Base-by-base conservation (phyloP, 768 basidiomycete genomes). In the Amanita subjunquillea region DNA sequence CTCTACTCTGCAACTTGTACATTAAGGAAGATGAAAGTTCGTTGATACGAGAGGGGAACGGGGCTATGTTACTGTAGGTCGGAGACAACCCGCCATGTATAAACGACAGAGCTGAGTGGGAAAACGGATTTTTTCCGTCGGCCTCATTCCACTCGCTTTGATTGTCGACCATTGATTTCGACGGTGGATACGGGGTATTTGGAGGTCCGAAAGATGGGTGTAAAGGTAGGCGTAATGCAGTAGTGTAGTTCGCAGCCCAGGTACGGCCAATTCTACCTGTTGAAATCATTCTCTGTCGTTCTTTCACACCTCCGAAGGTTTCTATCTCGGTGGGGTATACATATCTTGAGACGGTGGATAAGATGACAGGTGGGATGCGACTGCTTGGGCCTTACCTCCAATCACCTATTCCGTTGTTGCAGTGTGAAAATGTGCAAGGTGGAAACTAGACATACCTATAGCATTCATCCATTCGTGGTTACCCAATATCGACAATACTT, bases 381-480 rank as follows among this genome's bases (percentile, higher is more conserved):
- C 22, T 9, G 17, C 3, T 12, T 43, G 29, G 13, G 7, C 65
- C 56, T 60, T 64, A 87, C 83, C 88, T 81, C 91, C 91, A 94
- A 65, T 94, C 91, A 55, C 90, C 89, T 81, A 56, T 34, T 32
- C 25, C 51, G 17, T 45, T n/a, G 36, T 34, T 3, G 48, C 10
- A 13, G 38, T 39, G 54, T 58, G 50, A 47, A 29, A 27, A n/a
- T 46, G 25, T 12, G 45, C 25, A 41, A 49, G 56, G 17, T 4
- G 36, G 37, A 34, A 22, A 36, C 23, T 36, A 15, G 55, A n/a
- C 63, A 39, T 58, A 85, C 87, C 87, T 54, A 91, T 83, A 12
- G 79, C 82, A 58, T 94, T 94, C 91, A 97, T 96, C 74, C 85
- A 84, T 65, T 98, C 96, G 59, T 99, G 96, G 65, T 99, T 99